Conservation (phyloP, 1,139 yeast genomes). For the Petasospora fabianii region DNA sequence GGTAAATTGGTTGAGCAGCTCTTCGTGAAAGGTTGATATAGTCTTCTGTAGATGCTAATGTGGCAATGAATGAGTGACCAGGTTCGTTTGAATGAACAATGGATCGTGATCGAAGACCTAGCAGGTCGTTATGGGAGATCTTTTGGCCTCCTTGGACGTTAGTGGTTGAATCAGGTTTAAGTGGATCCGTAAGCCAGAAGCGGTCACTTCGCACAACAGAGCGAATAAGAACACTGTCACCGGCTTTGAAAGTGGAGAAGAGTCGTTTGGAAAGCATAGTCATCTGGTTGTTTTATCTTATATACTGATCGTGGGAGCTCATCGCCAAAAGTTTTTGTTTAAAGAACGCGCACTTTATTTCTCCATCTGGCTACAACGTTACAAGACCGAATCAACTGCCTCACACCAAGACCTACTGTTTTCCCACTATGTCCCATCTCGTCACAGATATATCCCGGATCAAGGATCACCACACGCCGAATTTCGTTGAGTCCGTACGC, state of each 20-base stretch:
- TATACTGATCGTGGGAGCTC: too few relatives aligned
- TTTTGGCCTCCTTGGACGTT: conserved; percentile 10
- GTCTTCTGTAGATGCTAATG: conserved; percentile 42
- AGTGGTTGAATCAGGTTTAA: conserved; percentile 13
- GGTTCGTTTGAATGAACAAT: conserved; percentile 23
- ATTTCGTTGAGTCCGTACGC: conserved; percentile 25
- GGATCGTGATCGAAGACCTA: conserved; percentile 27
- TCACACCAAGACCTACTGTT: not conserved
- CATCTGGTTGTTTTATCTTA: too few relatives aligned
- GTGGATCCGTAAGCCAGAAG: conserved; percentile 26
- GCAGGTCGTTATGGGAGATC: conserved; percentile 29
- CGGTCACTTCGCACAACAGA: conserved; percentile 22
- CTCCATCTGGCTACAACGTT: not conserved
- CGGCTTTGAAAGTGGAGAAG: conserved; percentile 16
- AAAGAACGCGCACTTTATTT: not conserved
- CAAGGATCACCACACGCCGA: conserved; percentile 9
- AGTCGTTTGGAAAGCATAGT: conserved; percentile 4
- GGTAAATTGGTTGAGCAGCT: conserved; percentile 47
- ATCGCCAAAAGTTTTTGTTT: not conserved
- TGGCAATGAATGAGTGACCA: conserved; percentile 30
- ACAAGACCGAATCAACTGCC: not conserved
- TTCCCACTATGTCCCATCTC: conserved; percentile 16
- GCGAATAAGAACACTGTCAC: conserved; percentile 22
- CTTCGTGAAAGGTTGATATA: conserved; percentile 37
- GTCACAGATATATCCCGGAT: conserved; percentile 17